Base-by-base conservation (phyloP, 306 rosid species). In the Cucumis cinereus region DNA sequence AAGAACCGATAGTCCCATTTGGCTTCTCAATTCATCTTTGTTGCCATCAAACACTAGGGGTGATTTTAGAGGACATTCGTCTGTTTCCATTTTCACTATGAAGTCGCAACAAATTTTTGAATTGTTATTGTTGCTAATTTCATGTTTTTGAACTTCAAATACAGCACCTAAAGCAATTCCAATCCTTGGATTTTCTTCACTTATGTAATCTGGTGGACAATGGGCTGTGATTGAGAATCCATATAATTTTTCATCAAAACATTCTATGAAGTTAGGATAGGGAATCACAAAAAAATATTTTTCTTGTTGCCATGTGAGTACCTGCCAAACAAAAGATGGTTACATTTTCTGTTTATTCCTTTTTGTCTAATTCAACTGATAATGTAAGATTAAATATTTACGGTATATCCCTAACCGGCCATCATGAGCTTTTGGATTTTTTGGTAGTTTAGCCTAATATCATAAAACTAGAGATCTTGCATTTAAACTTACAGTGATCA, bases 161-260 rank as follows among this genome's bases (percentile, higher is more conserved):
- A 49, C 68, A 77, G 78, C 55, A n/a, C 53, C 74, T 9, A 81
- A 0, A 38, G 75, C 81, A 19, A 81, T 60, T 26, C 81, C 81
- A 13, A 61, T 77, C 78, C 84, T 77, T 69, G 10, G 6, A 8
- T 70, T 70, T 17, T 43, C 57, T 6, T 61, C 35, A 36, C 36
- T 10, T 26, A 59, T 66, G 0, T 60, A 28, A 15, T 69, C 62
- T 22, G 30, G 53, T 28, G 76, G 56, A 0, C 60, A 52, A 3
- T 8, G 35, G 54, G 73, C 38, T 62, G 23, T 53, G 36, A 77
- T 20, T 9, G 78, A 77, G 28, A 58, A 53, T 40, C 58, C 81
- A 38, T 10, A 40, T 11, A 10, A 35, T 26, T 52, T 73, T 1
- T 73, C 30, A 20, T 73, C 77, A 53, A 73, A 73, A n/a, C 62